Evolutionary conservation across 2,329 filamentous ascomycete genomes (phyloP).

Genomic region (Didymella sp.): DNA sequence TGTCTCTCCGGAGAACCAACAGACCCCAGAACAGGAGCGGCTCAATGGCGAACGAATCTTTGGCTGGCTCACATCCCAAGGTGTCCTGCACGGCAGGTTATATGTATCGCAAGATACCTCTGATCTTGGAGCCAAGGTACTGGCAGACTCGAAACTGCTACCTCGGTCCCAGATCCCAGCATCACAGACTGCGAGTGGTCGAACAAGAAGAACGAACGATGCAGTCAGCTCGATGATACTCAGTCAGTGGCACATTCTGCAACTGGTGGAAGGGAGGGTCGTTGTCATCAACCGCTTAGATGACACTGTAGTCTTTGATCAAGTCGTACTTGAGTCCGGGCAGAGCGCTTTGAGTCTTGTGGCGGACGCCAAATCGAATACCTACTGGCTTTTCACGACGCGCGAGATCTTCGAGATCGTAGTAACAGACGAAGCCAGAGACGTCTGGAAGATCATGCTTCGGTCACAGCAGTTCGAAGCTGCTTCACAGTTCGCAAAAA

Average conservation of each 20-base stretch:
- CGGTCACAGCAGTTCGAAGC: slow-evolving; percentile 85
- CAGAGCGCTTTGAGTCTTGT: slow-evolving; percentile 84
- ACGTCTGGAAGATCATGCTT: slow-evolving; percentile 95
- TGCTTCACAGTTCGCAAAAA: slow-evolving; percentile 84
- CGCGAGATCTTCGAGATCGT: slow-evolving; percentile 94
- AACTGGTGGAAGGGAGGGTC: slow-evolving; percentile 80
- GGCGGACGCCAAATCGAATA: slow-evolving; percentile 92
- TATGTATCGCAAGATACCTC: slow-evolving; percentile 65
- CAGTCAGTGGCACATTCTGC: slow-evolving; percentile 92
- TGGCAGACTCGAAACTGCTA: slow-evolving; percentile 80
- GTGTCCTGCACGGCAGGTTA: slow-evolving; percentile 86
- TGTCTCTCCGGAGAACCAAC: slow-evolving; percentile 74
- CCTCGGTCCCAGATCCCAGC: slow-evolving; percentile 75
- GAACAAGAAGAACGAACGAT: slow-evolving; percentile 71
- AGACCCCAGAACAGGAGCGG: slow-evolving; percentile 59
- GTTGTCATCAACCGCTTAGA: slow-evolving; percentile 88
- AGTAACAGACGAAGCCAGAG: slow-evolving; percentile 85
- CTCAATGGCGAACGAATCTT: slow-evolving; percentile 73
- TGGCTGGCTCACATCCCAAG: slow-evolving; percentile 89
- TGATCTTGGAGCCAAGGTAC: slow-evolving; percentile 75
- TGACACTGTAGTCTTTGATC: slow-evolving; percentile 84
- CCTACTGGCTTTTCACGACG: slow-evolving; percentile 93
- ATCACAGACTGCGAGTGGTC: slow-evolving; percentile 68
- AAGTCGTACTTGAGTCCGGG: slow-evolving; percentile 79
- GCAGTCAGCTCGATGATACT: slow-evolving; percentile 80